Conservation (phyloP, 2,329 filamentous ascomycete genomes). For the Chaetomium olivaceum region DNA sequence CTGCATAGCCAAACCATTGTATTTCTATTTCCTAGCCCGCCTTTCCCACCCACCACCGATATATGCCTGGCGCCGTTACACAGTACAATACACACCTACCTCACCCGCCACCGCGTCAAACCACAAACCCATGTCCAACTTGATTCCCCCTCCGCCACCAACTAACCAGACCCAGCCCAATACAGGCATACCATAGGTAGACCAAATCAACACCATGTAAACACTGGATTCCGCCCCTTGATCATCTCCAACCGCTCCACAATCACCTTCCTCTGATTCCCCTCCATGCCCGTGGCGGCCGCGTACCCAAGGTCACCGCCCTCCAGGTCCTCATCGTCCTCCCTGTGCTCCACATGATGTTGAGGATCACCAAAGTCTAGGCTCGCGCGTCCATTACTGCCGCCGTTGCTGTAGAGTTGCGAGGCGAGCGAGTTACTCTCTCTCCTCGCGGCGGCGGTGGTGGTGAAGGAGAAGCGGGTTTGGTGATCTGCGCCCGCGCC, state of each 20-base stretch:
- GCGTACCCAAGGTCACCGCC: slow-evolving; percentile 87
- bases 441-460: slow-evolving; percentile 49
- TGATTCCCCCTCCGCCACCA: not conserved
- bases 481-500: slow-evolving; percentile 41
- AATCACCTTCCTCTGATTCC: slow-evolving; percentile 88
- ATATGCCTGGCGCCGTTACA: not conserved
- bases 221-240: slow-evolving; percentile 92
- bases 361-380: slow-evolving; percentile 44
- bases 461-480: slow-evolving; percentile 56
- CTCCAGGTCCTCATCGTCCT: slow-evolving; percentile 75
- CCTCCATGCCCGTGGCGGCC: slow-evolving; percentile 90
- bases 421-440: slow-evolving; percentile 55
- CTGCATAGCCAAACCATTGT: not conserved
- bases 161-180: not conserved
- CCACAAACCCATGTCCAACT: not conserved
- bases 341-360: slow-evolving; percentile 62
- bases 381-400: slow-evolving; percentile 30
- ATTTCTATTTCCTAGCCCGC: not conserved
- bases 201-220: slow-evolving; percentile 83
- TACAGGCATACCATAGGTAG: not conserved
- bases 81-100: not conserved
- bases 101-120: not conserved
- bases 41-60: not conserved
- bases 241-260: slow-evolving; percentile 94
- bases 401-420: slow-evolving; percentile 45